Conservation (phyloP, 2,329 filamentous ascomycete species). For the Trichophyton rubrum region DNA sequence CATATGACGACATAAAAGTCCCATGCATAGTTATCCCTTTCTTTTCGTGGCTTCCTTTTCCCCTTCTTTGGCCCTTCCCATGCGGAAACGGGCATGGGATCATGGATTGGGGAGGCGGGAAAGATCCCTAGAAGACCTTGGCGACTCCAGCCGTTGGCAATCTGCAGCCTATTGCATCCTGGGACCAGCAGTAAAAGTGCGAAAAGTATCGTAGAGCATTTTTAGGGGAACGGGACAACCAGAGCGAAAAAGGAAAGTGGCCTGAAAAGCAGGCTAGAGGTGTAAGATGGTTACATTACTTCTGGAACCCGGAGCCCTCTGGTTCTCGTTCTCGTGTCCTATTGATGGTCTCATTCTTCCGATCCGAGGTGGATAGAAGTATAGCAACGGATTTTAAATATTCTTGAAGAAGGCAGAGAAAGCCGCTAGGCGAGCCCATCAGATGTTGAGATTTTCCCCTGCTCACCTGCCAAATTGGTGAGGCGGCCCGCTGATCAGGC, state of each 20-base stretch:
- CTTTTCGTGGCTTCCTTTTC: not conserved
- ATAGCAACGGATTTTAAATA: not conserved
- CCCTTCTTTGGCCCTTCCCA: not conserved
- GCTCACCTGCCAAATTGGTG: slow-evolving; percentile 4
- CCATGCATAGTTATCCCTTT: too few species aligned
- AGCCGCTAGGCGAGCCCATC: not conserved
- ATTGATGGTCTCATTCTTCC: not conserved
- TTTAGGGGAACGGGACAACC: too few species aligned
- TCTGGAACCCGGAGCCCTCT: not conserved
- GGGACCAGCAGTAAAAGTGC: not conserved
- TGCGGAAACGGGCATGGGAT: not conserved
- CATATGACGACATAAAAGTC: not conserved
- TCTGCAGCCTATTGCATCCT: not conserved
- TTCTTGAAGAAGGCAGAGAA: not conserved
- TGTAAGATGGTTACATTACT: not conserved
- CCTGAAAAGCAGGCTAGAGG: not conserved
- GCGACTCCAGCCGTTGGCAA: not conserved
- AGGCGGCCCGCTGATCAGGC: slow-evolving; percentile 1
- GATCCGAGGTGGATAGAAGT: not conserved
- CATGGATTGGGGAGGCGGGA: slow-evolving; percentile 5
- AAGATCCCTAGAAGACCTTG: slow-evolving; percentile 3
- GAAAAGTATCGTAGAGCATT: not conserved
- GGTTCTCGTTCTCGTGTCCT: slow-evolving; percentile 1
- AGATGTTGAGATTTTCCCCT: not conserved
- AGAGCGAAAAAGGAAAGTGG: not conserved